phyloP scores from a whole-genome alignment of 1,139 yeast species.

The Scheffersomyces segobiensis region DNA sequence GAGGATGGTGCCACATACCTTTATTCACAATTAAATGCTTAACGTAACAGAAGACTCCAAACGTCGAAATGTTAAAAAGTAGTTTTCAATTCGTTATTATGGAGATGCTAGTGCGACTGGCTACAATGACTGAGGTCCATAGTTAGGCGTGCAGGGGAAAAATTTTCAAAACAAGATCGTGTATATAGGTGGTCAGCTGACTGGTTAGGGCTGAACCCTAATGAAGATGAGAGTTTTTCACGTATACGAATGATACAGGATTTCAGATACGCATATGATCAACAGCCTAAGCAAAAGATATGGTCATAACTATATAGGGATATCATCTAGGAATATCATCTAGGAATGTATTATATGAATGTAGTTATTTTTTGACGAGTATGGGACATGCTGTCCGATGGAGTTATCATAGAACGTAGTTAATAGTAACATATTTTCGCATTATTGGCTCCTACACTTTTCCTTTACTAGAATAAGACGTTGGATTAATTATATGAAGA shows the following conservation, averaged over 20 bases:
- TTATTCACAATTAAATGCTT: slow-evolving; percentile 1
- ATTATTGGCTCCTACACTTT: not conserved
- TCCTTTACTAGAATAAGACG: not conserved
- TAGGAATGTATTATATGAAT: too few species aligned
- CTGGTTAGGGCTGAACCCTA: not conserved
- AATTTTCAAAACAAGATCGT: not conserved
- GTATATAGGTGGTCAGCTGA: not conserved
- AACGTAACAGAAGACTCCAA: not conserved
- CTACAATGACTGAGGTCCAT: not conserved
- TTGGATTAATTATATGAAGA: not conserved
- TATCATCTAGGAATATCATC: too few species aligned
- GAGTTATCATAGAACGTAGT: not conserved
- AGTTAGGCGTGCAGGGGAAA: not conserved
- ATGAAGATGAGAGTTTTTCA: not conserved
- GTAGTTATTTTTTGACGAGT: not conserved
- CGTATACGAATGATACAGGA: not conserved
- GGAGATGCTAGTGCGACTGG: slow-evolving; percentile 1
- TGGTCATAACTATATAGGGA: not conserved
- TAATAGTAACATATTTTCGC: not conserved
- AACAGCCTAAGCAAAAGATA: not conserved
- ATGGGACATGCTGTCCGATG: not conserved
- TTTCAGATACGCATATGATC: too few species aligned
- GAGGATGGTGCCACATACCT: not conserved
- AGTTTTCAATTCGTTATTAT: not conserved
- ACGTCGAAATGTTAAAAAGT: not conserved